These are phyloP conservation scores for Pseudogymnoascus sp. DNA, from an alignment of 2,329 filamentous ascomycete genomes.

Conservation along the genomic window DNA sequence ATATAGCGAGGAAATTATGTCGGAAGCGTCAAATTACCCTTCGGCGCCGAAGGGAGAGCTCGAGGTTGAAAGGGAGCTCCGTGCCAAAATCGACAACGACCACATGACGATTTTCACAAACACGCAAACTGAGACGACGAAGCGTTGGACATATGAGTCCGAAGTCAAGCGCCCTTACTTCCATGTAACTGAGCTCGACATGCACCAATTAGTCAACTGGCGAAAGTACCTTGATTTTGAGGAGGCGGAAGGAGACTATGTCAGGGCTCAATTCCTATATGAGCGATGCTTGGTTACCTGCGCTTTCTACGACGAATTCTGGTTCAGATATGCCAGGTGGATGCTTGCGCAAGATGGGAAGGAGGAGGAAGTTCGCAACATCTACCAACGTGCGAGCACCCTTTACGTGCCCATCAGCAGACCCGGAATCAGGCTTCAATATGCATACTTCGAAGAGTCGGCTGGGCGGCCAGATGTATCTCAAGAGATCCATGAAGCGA, in stretches of 20 bases:
- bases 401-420: conserved; percentile 81
- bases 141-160: conserved; percentile 89
- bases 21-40: conserved; percentile 48
- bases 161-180: conserved; percentile 96
- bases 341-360: conserved; percentile 75
- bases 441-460: conserved; percentile 91
- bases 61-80: conserved; percentile 76
- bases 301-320: conserved; percentile 94
- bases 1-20: conserved; percentile 64
- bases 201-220: conserved; percentile 81
- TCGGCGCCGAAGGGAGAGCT: conserved; percentile 55
- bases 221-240: conserved; percentile 95
- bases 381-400: conserved; percentile 79
- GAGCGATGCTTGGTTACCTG: conserved; percentile 89
- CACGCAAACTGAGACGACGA: conserved; percentile 81
- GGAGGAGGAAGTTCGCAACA: conserved; percentile 82
- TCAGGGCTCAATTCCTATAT: conserved; percentile 73
- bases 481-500: conserved; percentile 73
- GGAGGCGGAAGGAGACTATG: conserved; percentile 71
- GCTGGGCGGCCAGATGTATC: conserved; percentile 68
- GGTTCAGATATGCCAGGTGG: conserved; percentile 95
- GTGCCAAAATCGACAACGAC: conserved; percentile 68
- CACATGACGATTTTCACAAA: conserved; percentile 73
- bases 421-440: conserved; percentile 78
- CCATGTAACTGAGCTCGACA: conserved; percentile 87